These are phyloP conservation scores for Sicyos baderoa DNA, from an alignment of 306 rosid genomes.

Conservation along the genomic window DNA sequence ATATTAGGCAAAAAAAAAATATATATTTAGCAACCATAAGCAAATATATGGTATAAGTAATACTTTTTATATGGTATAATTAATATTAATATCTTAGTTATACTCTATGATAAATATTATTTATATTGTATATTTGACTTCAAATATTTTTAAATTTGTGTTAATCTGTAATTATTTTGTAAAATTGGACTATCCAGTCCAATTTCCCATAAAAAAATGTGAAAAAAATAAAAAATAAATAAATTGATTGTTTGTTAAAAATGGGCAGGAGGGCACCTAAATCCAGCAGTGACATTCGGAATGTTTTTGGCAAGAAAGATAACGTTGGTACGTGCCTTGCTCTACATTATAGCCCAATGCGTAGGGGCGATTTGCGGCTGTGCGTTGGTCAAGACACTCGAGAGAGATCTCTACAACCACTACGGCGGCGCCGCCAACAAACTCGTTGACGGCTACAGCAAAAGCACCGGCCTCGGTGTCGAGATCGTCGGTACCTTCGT, in stretches of 20 bases:
- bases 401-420: slow-evolving; percentile 21
- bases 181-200: too few relatives aligned
- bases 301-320: slow-evolving; percentile 36
- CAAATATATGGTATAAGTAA: too few relatives aligned
- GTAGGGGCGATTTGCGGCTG: slow-evolving; percentile 42
- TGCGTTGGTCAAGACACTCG: slow-evolving; percentile 36
- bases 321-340: slow-evolving; percentile 29
- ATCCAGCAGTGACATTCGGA: slow-evolving; percentile 49
- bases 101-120: too few relatives aligned
- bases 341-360: slow-evolving; percentile 39
- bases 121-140: too few relatives aligned
- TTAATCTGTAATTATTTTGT: too few relatives aligned
- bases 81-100: too few relatives aligned
- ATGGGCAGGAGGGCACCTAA: slow-evolving; percentile 38
- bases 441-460: slow-evolving; percentile 24
- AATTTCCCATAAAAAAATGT: too few relatives aligned
- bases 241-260: not conserved
- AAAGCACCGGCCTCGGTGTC: slow-evolving; percentile 36
- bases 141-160: too few relatives aligned
- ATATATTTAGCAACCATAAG: too few relatives aligned
- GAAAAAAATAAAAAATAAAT: too few relatives aligned
- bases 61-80: too few relatives aligned
- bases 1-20: too few relatives aligned
- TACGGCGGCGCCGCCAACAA: slow-evolving; percentile 42
- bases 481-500: slow-evolving; percentile 46